Base-by-base conservation (phyloP, 1,139 yeast species). In the Sporopachydermia cereana region DNA sequence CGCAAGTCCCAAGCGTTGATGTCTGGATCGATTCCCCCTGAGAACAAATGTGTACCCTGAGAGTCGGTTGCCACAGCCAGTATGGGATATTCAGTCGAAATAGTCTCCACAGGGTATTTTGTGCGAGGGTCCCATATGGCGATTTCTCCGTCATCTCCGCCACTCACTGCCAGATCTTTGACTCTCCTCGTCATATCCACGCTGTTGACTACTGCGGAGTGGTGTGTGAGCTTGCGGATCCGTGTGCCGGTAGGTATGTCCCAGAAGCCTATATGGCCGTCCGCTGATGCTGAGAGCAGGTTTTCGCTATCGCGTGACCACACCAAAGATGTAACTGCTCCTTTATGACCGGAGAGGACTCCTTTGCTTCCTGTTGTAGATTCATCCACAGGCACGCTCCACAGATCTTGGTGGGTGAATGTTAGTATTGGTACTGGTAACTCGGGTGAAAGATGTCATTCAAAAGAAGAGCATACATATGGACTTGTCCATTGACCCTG, bases 1-100 rank as follows among this genome's bases (percentile, higher is more conserved):
- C 79, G 60, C 27, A 72, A 47, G 53, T 83, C 91, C 61, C 70
- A 78, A 1, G 78, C 80, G 43, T 63, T 58, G 0, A 84, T 68
- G 0, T 67, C 61, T 1, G 86, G 81, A 49, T 84, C 91, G 2
- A 84, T 73, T 0, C 95, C 95, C 0, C 80, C 67, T 3, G 76
- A 66, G 52, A 69, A 84, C 2, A 82, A 53, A 4, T 62, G 61
- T 9, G 62, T 55, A 1, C 74, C 79, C 29, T 58, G 58, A 2
- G 56, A 51, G 41, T 61, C 62, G 17, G 63, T 49, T 1, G 72
- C 69, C 3, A 80, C 74, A 0, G 84, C 66, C 17, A 83, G 59
- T 1, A 84, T 53, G 0, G 94, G 91, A 53, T 66, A 80, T 2
- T 68, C 68, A 0, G 79, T 68, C 16, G 62, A 56, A 43, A 77